These are phyloP conservation scores for Tolypocladium paradoxum DNA, from an alignment of 2,329 filamentous ascomycete species.

Conservation along the genomic window DNA sequence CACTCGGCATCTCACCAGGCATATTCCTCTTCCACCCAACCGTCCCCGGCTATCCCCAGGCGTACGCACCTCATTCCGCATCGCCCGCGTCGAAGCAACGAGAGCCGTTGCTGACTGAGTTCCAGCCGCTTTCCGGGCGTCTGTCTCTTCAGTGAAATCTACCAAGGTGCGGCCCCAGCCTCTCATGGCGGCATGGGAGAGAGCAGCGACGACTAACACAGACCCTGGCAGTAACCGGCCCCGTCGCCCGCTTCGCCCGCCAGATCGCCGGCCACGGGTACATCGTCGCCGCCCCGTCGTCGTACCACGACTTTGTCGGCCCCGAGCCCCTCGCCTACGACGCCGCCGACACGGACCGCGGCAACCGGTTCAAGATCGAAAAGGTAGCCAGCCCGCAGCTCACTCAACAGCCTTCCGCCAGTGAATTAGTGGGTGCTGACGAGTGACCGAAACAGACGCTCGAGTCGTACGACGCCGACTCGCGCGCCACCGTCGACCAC, in stretches of 20 bases:
- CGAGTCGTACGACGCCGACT: slow-evolving; percentile 76
- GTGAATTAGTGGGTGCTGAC: no score
- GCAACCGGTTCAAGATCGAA: slow-evolving; percentile 75
- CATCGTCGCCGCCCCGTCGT: slow-evolving; percentile 82
- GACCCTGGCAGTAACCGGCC: slow-evolving; percentile 61
- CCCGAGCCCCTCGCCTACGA: slow-evolving; percentile 80
- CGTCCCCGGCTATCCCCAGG: slow-evolving; percentile 76
- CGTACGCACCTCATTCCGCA: slow-evolving; percentile 35
- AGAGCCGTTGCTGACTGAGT: background rate
- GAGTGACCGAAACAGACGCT: slow-evolving; percentile 47
- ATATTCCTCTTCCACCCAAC: slow-evolving; percentile 83
- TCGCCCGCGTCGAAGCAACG: no score
- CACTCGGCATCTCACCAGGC: slow-evolving; percentile 37
- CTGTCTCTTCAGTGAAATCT: slow-evolving; percentile 86
- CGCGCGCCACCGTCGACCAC: slow-evolving; percentile 54
- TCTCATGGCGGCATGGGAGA: background rate
- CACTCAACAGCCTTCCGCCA: no score
- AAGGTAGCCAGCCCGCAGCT: slow-evolving; percentile 53
- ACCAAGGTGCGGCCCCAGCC: slow-evolving; percentile 56
- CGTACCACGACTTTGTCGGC: slow-evolving; percentile 86
- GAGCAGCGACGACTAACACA: slow-evolving; percentile 1
- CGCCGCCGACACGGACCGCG: slow-evolving; percentile 73
- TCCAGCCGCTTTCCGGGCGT: slow-evolving; percentile 69
- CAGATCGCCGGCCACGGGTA: slow-evolving; percentile 90
- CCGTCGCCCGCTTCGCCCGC: slow-evolving; percentile 77